A percentile compares a stretch with the other conserved stretches of the same genome.
Evolutionary conservation across 148 eudicot species (phyloP).

Genomic region (Spergularia marina): DNA sequence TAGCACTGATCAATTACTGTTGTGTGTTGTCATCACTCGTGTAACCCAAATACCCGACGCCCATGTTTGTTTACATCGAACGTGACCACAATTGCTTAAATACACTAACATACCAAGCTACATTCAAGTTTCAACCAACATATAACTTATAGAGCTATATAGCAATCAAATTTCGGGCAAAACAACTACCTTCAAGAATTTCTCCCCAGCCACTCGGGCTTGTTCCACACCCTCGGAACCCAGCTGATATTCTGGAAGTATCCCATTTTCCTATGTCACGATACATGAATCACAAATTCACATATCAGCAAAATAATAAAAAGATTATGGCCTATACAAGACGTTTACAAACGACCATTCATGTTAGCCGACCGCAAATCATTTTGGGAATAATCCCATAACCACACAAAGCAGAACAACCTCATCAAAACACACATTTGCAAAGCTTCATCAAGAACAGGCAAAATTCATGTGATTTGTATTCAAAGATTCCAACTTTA

Average conservation of each 20-base stretch:
- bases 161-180: not conserved
- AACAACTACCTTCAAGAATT: conserved; percentile 57
- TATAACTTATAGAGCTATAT: not conserved
- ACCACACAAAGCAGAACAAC: too few relatives aligned
- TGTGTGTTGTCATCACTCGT: not conserved
- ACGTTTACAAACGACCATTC: too few relatives aligned
- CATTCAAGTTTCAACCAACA: not conserved
- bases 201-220: conserved; percentile 70
- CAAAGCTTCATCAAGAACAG: too few relatives aligned
- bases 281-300: conserved; percentile 4
- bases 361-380: too few relatives aligned
- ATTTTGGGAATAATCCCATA: too few relatives aligned
- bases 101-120: not conserved
- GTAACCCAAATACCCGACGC: not conserved
- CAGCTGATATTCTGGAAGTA: conserved; percentile 65
- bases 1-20: not conserved
- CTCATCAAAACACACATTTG: too few relatives aligned
- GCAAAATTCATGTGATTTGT: too few relatives aligned
- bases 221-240: conserved; percentile 74
- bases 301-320: too few relatives aligned
- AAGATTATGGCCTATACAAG: too few relatives aligned
- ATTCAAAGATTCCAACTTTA: too few relatives aligned
- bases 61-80: not conserved
- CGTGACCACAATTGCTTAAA: not conserved
- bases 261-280: conserved; percentile 72